phyloP scores from a whole-genome alignment of 2,329 filamentous ascomycete genomes.

The Fusarium tanahbumbuense region DNA sequence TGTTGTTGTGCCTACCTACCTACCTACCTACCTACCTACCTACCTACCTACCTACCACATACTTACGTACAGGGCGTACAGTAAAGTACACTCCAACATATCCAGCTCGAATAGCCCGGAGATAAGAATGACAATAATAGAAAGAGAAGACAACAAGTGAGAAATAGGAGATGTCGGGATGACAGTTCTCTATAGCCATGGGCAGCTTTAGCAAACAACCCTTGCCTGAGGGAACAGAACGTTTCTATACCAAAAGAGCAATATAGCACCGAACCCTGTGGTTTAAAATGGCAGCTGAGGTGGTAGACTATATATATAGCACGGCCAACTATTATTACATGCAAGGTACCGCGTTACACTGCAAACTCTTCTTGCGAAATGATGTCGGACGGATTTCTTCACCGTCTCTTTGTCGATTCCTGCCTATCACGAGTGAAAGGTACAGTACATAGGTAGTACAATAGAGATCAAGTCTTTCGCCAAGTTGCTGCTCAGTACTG shows the following conservation, averaged over 20 bases:
- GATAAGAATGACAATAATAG: conserved; percentile 6
- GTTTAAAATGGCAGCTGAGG: conserved; percentile 1
- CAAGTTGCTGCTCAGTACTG: neutral
- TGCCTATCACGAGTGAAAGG: neutral
- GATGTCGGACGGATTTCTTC: conserved; percentile 21
- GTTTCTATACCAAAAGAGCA: conserved; percentile 32
- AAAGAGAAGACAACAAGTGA: conserved; percentile 2
- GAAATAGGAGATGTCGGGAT: conserved; percentile 27
- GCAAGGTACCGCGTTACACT: conserved; percentile 36
- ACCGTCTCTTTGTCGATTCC: conserved; percentile 23
- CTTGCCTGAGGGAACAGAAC: conserved; percentile 22
- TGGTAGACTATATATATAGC: conserved; percentile 17
- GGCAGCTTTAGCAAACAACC: neutral
- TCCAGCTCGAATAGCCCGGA: conserved; percentile 9
- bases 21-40: no score
- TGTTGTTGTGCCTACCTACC: neutral
- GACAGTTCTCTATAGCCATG: neutral
- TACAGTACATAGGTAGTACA: neutral
- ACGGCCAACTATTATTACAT: conserved; percentile 24
- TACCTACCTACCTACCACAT: neutral
- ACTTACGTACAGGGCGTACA: neutral
- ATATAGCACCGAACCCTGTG: conserved; percentile 25
- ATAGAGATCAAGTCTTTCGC: neutral
- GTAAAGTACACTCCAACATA: neutral
- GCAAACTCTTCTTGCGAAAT: conserved; percentile 9